Evolutionary conservation across 1,139 yeast genomes (phyloP), one percentile per base, ranked within the genome.

Genomic region (Suhomyces anneliseae): DNA sequence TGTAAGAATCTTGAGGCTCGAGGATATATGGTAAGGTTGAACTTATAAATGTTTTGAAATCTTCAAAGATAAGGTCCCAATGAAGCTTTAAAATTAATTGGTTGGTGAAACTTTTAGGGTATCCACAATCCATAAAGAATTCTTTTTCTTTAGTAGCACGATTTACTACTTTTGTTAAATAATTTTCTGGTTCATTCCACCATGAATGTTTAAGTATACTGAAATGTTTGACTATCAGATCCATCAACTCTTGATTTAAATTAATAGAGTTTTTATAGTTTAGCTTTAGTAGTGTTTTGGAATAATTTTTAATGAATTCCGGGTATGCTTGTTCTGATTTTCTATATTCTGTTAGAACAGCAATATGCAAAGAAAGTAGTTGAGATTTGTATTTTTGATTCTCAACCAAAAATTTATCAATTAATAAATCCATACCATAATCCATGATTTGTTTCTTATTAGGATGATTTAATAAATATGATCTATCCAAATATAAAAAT

Each of bases 401-500:
- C 11, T 54, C 56, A 8, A 43, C 49, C 12, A 65, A 49, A 5
- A 62, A 39, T 33, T 54, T 50, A 8, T 61, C 57, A 6, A 60
- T 54, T 32, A 65, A 59, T 19, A 61, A 50, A 6, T 43, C 48
- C 19, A 59, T 43, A 0, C 75, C 75, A 46, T 47, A 54, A 40
- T 62, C 61, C 36, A 60, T 42, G 8, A 72, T 65, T 39, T 64
- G 60, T 37, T 58, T 51, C 45, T 64, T 66, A 8, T 55, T 48
- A 6, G 67, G 64, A 47, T 72, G 77, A 39, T 55, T 66, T 40
- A 62, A 54, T 27, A 73, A 57, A 48, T 74, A 74, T 8, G 62
- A 59, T 29, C 70, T 51, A 53, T 74, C 78, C 44, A 73, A 55
- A 49, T 68, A 72, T 7, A 70, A 50, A 47, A 72, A 73, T 9